Conservation (phyloP, 2,329 filamentous ascomycete genomes). For the Penicillium sp. region DNA sequence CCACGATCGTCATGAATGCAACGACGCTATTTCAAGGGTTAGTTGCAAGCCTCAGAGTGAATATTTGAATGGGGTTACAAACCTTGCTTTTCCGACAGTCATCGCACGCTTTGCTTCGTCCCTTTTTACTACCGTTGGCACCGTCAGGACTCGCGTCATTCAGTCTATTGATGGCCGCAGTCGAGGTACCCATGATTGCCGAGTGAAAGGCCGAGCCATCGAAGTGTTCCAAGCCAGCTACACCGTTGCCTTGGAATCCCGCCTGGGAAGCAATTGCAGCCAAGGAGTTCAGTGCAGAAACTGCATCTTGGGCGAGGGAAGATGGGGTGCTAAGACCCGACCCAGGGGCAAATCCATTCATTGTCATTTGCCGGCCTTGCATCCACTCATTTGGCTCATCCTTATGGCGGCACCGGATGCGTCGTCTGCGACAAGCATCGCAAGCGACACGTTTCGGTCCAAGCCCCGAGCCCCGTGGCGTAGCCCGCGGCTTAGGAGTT, state of each 20-base stretch:
- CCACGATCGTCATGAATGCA: slow-evolving; percentile 67
- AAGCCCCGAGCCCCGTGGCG: slow-evolving; percentile 58
- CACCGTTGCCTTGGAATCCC: slow-evolving; percentile 29
- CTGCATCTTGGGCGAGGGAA: slow-evolving; percentile 38
- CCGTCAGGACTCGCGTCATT: slow-evolving; percentile 37
- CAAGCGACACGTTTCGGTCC: slow-evolving; percentile 62
- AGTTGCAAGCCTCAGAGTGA: slow-evolving; percentile 15
- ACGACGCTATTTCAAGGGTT: slow-evolving; percentile 51
- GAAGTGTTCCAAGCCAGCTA: slow-evolving; percentile 28
- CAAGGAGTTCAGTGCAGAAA: slow-evolving; percentile 39
- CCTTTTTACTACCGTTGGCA: slow-evolving; percentile 51
- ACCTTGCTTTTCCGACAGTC: slow-evolving; percentile 70
- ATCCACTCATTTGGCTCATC: slow-evolving; percentile 46
- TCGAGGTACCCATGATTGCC: slow-evolving; percentile 28
- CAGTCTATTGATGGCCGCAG: slow-evolving; percentile 23
- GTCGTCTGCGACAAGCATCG: slow-evolving; percentile 61
- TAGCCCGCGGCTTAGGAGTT: slow-evolving; percentile 41
- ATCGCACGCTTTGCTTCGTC: slow-evolving; percentile 63
- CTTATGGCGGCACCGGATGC: slow-evolving; percentile 65
- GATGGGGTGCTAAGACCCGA: slow-evolving; percentile 31
- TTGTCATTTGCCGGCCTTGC: slow-evolving; percentile 28
- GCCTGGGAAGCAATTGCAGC: slow-evolving; percentile 40
- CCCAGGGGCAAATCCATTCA: slow-evolving; percentile 31
- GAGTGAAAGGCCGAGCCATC: slow-evolving; percentile 29
- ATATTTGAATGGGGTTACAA: slow-evolving; percentile 26